A percentile compares a stretch with the other conserved stretches of the same genome.
These are phyloP conservation scores for Eucalyptus cloeziana DNA, from an alignment of 345 rosid species.

Conservation along the genomic window DNA sequence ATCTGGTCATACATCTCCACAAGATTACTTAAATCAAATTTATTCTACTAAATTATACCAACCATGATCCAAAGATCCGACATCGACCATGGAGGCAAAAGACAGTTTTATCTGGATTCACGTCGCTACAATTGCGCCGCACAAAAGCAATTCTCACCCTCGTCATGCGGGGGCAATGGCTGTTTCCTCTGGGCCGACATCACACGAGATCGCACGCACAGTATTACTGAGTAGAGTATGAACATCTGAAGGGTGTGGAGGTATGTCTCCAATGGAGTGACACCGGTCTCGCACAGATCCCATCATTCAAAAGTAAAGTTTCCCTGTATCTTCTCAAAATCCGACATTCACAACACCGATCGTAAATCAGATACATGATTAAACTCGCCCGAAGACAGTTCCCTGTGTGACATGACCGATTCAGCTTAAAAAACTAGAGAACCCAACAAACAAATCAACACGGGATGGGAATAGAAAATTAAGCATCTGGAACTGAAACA, in stretches of 20 bases:
- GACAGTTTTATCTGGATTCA: background rate
- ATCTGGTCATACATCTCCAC: background rate
- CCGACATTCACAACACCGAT: background rate
- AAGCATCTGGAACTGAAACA: background rate
- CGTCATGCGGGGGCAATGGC: background rate
- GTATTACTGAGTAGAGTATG: background rate
- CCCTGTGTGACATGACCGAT: background rate
- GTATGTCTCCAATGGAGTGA: background rate
- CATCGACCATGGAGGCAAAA: background rate
- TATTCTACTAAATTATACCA: background rate
- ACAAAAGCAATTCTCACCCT: background rate
- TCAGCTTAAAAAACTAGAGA: background rate
- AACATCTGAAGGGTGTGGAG: background rate
- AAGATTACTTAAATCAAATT: background rate
- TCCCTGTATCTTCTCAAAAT: background rate
- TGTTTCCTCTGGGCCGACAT: background rate
- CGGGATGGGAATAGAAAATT: background rate
- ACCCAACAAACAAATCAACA: background rate
- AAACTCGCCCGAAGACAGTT: background rate
- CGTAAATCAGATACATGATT: background rate
- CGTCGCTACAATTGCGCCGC: background rate
- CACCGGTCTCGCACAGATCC: background rate
- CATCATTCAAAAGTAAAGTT: background rate
- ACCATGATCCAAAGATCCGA: background rate
- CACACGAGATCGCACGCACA: background rate